These are phyloP conservation scores for Pyrenochaeta sp. DNA, from an alignment of 2,329 filamentous ascomycete species.

Conservation along the genomic window DNA sequence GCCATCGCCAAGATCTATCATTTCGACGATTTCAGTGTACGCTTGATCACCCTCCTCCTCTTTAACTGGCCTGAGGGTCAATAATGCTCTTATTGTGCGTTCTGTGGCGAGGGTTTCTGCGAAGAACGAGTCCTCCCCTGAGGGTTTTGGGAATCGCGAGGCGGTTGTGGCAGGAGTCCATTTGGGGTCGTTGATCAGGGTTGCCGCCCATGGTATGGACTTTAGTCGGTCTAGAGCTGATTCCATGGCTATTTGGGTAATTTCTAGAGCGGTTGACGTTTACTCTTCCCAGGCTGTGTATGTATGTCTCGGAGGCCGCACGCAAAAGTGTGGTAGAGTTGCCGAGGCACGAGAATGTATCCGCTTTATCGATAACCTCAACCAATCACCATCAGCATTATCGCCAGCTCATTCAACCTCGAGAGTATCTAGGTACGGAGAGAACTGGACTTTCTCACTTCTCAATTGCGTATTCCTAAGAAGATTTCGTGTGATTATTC, in stretches of 20 bases:
- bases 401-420: too few species aligned
- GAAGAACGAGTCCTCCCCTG: constrained; percentile 60
- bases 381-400: too few species aligned
- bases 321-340: too few species aligned
- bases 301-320: too few species aligned
- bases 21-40: constrained; percentile 47
- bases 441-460: too few species aligned
- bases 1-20: constrained; percentile 58
- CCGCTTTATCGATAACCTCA: too few species aligned
- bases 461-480: too few species aligned
- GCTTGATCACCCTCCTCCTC: constrained; percentile 22
- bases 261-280: too few species aligned
- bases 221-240: constrained; percentile 29
- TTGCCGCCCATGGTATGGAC: constrained; percentile 59
- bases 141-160: constrained; percentile 37
- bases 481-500: too few species aligned
- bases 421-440: too few species aligned
- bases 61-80: constrained; percentile 28
- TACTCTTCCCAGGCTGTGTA: too few species aligned
- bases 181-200: constrained; percentile 52
- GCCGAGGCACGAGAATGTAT: too few species aligned
- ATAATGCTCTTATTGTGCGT: constrained; percentile 55
- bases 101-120: constrained; percentile 60
- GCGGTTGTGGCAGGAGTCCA: constrained; percentile 51
- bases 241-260: constrained; percentile 21